Evolutionary conservation across 2,329 filamentous ascomycete species (phyloP).

Genomic region (Mycosphaerella arachidis): DNA sequence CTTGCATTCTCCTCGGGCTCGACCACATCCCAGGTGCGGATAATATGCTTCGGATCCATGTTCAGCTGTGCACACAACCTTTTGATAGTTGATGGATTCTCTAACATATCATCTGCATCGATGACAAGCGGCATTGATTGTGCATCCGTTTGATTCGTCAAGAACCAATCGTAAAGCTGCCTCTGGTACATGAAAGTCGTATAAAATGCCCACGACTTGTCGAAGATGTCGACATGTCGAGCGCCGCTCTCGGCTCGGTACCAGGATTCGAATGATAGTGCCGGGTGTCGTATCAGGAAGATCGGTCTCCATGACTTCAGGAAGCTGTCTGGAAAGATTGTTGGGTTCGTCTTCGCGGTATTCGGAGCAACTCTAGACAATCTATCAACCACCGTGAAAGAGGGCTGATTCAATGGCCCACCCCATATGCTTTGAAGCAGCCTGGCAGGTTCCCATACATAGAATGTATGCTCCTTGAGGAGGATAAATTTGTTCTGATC

Average conservation of each 20-base stretch:
- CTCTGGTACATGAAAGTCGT: not conserved
- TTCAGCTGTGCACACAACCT: not conserved
- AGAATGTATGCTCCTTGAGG: conserved; percentile 6
- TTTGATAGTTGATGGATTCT: not conserved
- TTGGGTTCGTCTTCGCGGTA: not conserved
- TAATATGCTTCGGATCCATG: not conserved
- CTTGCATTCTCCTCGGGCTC: not conserved
- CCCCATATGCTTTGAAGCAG: conserved; percentile 3
- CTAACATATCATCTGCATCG: not conserved
- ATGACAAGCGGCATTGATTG: not conserved
- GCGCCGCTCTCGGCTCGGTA: conserved; percentile 4
- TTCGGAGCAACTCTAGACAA: not conserved
- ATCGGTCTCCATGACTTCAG: not conserved
- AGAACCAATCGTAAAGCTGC: conserved; percentile 2
- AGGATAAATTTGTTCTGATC: not conserved
- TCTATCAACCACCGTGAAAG: not conserved
- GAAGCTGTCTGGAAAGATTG: not conserved
- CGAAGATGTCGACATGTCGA: conserved; percentile 1
- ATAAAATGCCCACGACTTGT: conserved; percentile 7
- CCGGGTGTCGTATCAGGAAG: not conserved
- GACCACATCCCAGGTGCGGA: not conserved
- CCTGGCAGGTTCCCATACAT: conserved; percentile 1
- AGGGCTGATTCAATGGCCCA: not conserved
- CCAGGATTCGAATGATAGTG: not conserved
- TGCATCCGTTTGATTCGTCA: not conserved